Conservation (phyloP, 2,329 filamentous ascomycete genomes). For the Phialocephala sp. region DNA sequence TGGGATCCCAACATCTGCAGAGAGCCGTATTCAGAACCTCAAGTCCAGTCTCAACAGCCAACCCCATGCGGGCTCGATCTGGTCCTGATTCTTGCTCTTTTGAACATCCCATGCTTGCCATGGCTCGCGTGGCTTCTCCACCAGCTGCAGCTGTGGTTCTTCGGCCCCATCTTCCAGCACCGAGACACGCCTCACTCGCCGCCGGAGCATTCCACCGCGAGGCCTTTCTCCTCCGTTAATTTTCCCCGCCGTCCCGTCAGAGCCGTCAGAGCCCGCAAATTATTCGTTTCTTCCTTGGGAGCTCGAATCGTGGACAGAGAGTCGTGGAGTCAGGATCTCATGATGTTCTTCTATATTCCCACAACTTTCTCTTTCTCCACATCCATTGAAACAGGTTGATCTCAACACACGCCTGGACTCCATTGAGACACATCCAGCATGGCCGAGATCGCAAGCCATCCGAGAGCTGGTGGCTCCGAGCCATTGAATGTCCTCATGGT, state of each 20-base stretch:
- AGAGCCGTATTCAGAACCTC: not conserved
- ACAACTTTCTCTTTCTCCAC: slow-evolving; percentile 16
- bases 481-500: slow-evolving; percentile 45
- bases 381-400: slow-evolving; percentile 20
- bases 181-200: slow-evolving; percentile 12
- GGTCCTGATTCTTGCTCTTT: not conserved
- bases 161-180: not conserved
- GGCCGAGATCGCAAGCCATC: slow-evolving; percentile 9
- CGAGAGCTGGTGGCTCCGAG: slow-evolving; percentile 6
- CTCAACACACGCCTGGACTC: not conserved
- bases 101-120: not conserved
- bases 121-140: too few relatives aligned
- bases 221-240: not conserved
- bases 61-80: not conserved
- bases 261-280: slow-evolving; percentile 10
- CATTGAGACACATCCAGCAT: not conserved
- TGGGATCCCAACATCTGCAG: slow-evolving; percentile 7
- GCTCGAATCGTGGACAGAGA: not conserved
- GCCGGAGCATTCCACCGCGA: slow-evolving; percentile 31
- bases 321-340: not conserved
- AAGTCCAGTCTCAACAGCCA: not conserved
- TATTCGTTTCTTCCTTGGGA: not conserved
- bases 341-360: slow-evolving; percentile 11
- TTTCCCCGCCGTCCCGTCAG: slow-evolving; percentile 25
- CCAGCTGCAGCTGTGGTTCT: not conserved